Conservation (phyloP, 2,329 filamentous ascomycete species). For the Penicillium nordicum region DNA sequence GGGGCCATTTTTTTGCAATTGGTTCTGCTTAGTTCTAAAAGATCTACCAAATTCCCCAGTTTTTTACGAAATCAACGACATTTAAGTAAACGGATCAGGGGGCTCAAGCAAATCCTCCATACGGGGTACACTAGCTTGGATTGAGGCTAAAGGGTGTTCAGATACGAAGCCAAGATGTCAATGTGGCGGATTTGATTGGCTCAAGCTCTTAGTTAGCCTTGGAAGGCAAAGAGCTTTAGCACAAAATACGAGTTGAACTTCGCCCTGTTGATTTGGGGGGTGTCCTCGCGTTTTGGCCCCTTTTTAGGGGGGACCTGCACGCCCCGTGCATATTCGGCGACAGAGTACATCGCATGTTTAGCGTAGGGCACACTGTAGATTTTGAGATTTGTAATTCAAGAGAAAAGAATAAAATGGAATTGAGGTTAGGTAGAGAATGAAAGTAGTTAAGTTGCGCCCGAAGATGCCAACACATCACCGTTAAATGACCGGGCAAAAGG, state of each 20-base stretch:
- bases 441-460: background rate
- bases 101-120: background rate
- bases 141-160: background rate
- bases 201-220: background rate
- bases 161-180: constrained; percentile 3
- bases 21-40: background rate
- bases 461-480: constrained; percentile 9
- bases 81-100: background rate
- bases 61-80: background rate
- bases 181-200: background rate
- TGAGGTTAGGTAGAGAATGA: background rate
- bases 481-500: background rate
- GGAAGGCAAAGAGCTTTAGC: background rate
- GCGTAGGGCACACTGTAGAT: background rate
- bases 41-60: background rate
- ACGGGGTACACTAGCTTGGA: background rate
- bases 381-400: background rate
- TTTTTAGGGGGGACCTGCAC: background rate
- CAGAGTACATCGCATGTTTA: background rate
- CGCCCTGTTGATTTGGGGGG: background rate
- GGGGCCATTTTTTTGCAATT: constrained; percentile 12
- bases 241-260: background rate
- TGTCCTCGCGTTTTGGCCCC: background rate
- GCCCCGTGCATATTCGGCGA: background rate
- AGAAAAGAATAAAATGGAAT: background rate